phyloP scores from a whole-genome alignment of 352 stramenopile genomes.

The Phytophthora meadii region DNA sequence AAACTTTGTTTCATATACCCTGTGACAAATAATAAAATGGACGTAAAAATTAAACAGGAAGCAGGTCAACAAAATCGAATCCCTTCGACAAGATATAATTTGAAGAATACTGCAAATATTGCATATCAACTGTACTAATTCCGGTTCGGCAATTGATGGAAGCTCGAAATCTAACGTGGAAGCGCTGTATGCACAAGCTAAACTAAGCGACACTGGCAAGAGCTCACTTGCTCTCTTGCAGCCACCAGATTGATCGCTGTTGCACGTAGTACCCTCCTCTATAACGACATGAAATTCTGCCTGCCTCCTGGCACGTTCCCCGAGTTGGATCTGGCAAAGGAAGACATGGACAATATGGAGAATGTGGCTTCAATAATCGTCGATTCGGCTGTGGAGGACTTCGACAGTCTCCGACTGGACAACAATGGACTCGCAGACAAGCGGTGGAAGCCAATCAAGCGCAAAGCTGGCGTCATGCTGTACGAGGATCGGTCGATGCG shows the following conservation, averaged over 20 bases:
- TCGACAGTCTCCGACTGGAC: conserved; percentile 28
- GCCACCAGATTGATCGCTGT: conserved; percentile 2
- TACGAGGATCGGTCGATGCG: conserved; percentile 41
- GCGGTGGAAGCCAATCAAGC: conserved; percentile 46
- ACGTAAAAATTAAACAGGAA: too few relatives aligned
- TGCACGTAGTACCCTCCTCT: conserved; percentile 1
- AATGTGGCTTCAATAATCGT: conserved; percentile 43
- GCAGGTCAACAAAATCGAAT: not conserved
- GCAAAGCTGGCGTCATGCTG: conserved; percentile 37
- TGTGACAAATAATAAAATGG: too few relatives aligned
- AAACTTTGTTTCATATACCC: not conserved
- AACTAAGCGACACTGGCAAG: conserved; percentile 12
- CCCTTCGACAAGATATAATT: not conserved
- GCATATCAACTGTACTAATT: not conserved
- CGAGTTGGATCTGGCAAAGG: conserved; percentile 43
- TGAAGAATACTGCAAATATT: not conserved
- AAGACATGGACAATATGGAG: conserved; percentile 47
- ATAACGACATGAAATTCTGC: conserved; percentile 40
- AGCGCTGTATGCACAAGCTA: not conserved
- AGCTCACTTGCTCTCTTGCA: conserved; percentile 13
- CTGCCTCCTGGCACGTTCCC: conserved; percentile 48
- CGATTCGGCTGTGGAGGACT: conserved; percentile 39
- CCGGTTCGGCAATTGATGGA: conserved; percentile 17
- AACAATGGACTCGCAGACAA: conserved; percentile 27
- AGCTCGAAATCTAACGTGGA: conserved; percentile 27